Base-by-base conservation (phyloP, 495 filamentous ascomycete genomes). In the Filosporella fistucella region DNA sequence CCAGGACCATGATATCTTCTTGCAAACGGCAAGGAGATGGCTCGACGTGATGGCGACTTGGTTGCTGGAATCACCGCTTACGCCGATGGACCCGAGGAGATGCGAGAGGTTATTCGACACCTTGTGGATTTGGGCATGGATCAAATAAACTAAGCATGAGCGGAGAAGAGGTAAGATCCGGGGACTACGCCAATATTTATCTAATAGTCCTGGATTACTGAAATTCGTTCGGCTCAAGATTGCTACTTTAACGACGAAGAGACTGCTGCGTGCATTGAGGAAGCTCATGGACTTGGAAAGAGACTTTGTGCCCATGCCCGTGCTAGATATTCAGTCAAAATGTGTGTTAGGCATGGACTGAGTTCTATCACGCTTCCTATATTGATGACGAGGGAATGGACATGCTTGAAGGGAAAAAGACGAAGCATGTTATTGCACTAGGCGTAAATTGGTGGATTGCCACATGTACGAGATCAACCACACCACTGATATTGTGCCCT, bases 121-220 rank as follows among this genome's bases (percentile, higher is more conserved):
- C 67, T 74, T 56, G 55, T 68, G 17, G 53, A 61, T 4, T 24
- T 76, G 2, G 74, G 74, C 4, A 67, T 75, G 0, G 74, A 78
- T 48, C 69, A 75, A 34, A 63, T 78, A 78, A 78, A 52, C 60
- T 78, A 23, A 66, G 62, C 22, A 76, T 78, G 70, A 71, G 70
- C 4, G 74, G 74, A 6, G 72, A 76, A 53, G 61, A 68, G 42
- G 60, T 70, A 34, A 23, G 18, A 28, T 44, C 18, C 16, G 17
- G 3, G 30, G 25, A 20, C 3, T 30, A 20, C 16, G 11, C 13
- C 6, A 17, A 22, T 11, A 38, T 32, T 24, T 17, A 18, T 3
- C 42, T 44, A 17, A 44, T 21, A 24, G 9, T 44, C 11, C 7
- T 18, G 44, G 34, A 52, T 52, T 28, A 60, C 47, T 18, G 70